Conservation (phyloP, 345 rosid genomes). For the Lepidium aucheri region DNA sequence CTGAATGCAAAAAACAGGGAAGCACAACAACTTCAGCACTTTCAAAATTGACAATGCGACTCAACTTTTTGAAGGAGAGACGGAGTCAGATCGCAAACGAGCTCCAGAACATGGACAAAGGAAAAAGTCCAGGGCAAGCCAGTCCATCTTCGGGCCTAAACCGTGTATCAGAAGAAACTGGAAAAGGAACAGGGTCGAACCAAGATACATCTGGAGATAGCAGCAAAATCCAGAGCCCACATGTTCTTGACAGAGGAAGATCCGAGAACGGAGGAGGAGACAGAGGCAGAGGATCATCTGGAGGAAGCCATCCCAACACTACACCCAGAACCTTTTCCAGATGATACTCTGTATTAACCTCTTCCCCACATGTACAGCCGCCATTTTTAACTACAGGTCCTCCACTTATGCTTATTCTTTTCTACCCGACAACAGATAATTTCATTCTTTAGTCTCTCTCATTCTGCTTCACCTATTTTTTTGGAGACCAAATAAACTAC, state of each 20-base stretch:
- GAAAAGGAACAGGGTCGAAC: constrained; percentile 8
- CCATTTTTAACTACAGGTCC: constrained; percentile 12
- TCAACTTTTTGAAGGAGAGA: constrained; percentile 79
- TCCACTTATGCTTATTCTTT: constrained; percentile 3
- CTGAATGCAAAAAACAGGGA: constrained; percentile 39
- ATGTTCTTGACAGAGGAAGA: constrained; percentile 34
- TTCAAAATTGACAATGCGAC: constrained; percentile 67
- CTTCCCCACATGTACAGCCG: constrained; percentile 22
- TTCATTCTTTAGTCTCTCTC: constrained; percentile 19
- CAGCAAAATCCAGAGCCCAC: constrained; percentile 12
- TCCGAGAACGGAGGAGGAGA: constrained; percentile 38
- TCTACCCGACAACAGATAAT: constrained; percentile 1
- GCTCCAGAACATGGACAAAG: constrained; percentile 50
- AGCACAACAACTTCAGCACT: constrained; percentile 46
- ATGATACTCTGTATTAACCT: constrained; percentile 19
- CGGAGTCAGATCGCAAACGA: constrained; percentile 61
- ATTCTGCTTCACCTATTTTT: neutral
- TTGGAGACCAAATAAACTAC: neutral
- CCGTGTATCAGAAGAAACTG: constrained; percentile 3
- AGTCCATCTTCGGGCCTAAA: constrained; percentile 11
- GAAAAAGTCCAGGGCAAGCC: constrained; percentile 13
- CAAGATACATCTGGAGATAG: neutral
- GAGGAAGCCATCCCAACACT: constrained; percentile 16
- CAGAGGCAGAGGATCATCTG: constrained; percentile 27
- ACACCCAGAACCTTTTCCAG: constrained; percentile 31